Evolutionary conservation across 2,329 filamentous ascomycete genomes (phyloP).

Genomic region (Cladosporium velox): DNA sequence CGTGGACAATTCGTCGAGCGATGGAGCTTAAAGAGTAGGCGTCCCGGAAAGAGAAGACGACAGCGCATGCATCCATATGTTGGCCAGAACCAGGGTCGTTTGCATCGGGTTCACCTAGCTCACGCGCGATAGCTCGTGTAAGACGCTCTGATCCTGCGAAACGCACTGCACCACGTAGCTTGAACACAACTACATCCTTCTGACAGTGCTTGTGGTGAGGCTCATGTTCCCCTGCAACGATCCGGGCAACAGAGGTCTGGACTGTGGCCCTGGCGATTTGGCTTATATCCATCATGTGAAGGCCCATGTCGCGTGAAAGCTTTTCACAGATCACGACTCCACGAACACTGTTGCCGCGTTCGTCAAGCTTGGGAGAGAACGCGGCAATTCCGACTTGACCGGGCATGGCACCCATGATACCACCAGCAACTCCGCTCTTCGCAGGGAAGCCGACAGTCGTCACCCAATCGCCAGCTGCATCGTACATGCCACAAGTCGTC

Average conservation of each 20-base stretch:
- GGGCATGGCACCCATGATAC: conserved; percentile 28
- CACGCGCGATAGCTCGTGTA: conserved; percentile 26
- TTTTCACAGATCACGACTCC: conserved; percentile 29
- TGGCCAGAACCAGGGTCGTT: conserved; percentile 26
- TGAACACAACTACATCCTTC: conserved; percentile 26
- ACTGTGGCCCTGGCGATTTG: conserved; percentile 30
- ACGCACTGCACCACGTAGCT: conserved; percentile 29
- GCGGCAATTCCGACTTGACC: conserved; percentile 30
- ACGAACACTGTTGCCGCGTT: conserved; percentile 29
- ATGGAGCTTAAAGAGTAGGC: conserved; percentile 31
- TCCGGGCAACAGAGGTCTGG: conserved; percentile 24
- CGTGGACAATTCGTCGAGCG: conserved; percentile 26
- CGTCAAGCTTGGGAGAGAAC: conserved; percentile 30
- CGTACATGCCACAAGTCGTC: conserved; percentile 48
- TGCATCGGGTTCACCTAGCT: conserved; percentile 25
- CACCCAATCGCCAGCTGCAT: conserved; percentile 45
- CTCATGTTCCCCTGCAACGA: conserved; percentile 21
- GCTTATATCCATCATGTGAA: conserved; percentile 31
- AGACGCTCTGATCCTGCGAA: conserved; percentile 29
- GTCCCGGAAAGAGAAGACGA: conserved; percentile 30
- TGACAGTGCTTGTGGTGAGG: conserved; percentile 20
- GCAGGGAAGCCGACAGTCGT: conserved; percentile 44
- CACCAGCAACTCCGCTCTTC: conserved; percentile 39
- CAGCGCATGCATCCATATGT: conserved; percentile 29
- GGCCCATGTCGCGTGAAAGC: conserved; percentile 30